phyloP scores from a whole-genome alignment of 352 stramenopile species.

The Globisporangium okanoganense region DNA sequence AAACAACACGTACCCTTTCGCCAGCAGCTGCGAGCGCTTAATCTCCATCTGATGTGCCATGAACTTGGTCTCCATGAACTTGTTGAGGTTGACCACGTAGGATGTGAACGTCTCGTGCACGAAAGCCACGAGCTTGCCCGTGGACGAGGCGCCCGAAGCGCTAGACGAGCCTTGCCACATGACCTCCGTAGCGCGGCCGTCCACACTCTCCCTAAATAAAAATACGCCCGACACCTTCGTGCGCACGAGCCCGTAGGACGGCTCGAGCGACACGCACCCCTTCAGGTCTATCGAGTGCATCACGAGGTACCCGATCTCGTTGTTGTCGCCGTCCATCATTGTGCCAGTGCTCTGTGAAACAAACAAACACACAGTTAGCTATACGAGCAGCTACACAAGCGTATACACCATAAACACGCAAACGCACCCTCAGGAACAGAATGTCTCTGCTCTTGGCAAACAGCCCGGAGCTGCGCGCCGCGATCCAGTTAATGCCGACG shows the following conservation, averaged over 20 bases:
- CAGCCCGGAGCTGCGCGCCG: constrained; percentile 31
- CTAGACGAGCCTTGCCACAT: constrained; percentile 57
- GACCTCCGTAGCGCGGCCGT: constrained; percentile 35
- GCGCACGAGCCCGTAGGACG: constrained; percentile 43
- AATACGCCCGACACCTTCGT: constrained; percentile 51
- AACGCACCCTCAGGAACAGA: constrained; percentile 45
- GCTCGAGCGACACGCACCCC: constrained; percentile 50
- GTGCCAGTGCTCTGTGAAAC: constrained; percentile 36
- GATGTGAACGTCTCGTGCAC: constrained; percentile 61
- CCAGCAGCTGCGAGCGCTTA: constrained; percentile 34
- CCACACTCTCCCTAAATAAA: constrained; percentile 50
- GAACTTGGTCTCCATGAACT: constrained; percentile 55
- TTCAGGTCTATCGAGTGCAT: constrained; percentile 54
- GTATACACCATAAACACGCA: not conserved
- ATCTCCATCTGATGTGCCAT: constrained; percentile 52
- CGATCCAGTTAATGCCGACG: constrained; percentile 69
- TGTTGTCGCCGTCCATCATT: constrained; percentile 35
- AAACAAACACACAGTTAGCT: not conserved
- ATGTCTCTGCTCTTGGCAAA: constrained; percentile 62
- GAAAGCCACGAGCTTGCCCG: constrained; percentile 36
- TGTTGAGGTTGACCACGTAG: constrained; percentile 48
- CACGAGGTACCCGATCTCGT: constrained; percentile 51
- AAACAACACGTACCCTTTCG: constrained; percentile 36
- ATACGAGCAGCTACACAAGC: not conserved
- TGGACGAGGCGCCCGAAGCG: constrained; percentile 33